phyloP scores from a whole-genome alignment of 805 yeast species.

The Vanderwaltozyma polyspora region DNA sequence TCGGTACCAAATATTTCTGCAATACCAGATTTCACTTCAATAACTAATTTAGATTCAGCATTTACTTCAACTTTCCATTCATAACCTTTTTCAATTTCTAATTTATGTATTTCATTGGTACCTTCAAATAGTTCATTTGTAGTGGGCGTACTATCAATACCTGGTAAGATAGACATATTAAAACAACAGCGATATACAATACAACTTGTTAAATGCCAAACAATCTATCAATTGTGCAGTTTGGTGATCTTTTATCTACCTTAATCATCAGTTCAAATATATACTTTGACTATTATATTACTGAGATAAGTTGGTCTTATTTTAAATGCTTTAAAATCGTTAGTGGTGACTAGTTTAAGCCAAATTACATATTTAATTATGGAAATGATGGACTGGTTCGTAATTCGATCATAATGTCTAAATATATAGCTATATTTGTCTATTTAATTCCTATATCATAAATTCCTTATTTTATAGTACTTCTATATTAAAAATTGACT shows the following conservation, averaged over 20 bases:
- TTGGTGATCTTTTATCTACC: background rate
- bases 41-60: slow-evolving; percentile 31
- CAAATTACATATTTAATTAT: too few relatives aligned
- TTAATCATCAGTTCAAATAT: background rate
- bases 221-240: background rate
- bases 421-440: too few relatives aligned
- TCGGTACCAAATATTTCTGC: slow-evolving; percentile 94
- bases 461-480: too few relatives aligned
- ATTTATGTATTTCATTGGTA: slow-evolving; percentile 10
- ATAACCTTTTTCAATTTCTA: slow-evolving; percentile 14
- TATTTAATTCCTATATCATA: too few relatives aligned
- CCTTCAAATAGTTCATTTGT: slow-evolving; percentile 11
- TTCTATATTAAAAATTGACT: too few relatives aligned
- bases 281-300: too few relatives aligned
- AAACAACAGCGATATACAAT: background rate
- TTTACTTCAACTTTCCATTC: slow-evolving; percentile 28
- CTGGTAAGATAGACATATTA: slow-evolving; percentile 6
- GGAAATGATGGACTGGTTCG: too few relatives aligned
- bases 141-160: slow-evolving; percentile 1
- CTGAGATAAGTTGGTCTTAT: too few relatives aligned
- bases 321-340: too few relatives aligned
- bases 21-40: slow-evolving; percentile 44
- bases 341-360: too few relatives aligned
- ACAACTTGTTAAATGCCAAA: background rate
- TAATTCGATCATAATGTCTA: too few relatives aligned